Conservation (phyloP, 129 eudicot species). For the Saussurea involucrata region DNA sequence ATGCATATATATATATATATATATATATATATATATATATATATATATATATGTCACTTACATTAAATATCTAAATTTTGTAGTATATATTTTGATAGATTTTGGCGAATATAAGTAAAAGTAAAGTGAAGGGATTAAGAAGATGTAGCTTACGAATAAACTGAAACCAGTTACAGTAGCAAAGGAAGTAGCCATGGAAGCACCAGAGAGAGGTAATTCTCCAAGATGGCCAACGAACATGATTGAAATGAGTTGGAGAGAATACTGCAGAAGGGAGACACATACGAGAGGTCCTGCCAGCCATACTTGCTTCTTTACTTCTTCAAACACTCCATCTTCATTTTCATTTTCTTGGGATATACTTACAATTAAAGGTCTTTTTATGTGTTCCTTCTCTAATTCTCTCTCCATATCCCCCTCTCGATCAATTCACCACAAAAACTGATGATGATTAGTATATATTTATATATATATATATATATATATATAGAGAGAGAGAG, state of each 20-base stretch:
- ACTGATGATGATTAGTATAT: neutral
- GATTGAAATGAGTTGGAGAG: constrained; percentile 58
- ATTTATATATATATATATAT: neutral
- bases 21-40: too few relatives aligned
- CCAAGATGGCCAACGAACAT: constrained; percentile 94
- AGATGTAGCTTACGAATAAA: constrained; percentile 43
- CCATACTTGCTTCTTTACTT: constrained; percentile 64
- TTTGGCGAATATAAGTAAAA: neutral
- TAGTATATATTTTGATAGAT: too few relatives aligned
- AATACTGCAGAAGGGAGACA: constrained; percentile 60
- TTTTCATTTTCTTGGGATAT: neutral
- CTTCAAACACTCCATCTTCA: constrained; percentile 21
- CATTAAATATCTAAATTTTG: too few relatives aligned
- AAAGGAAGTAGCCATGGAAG: constrained; percentile 85
- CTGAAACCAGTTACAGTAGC: constrained; percentile 77
- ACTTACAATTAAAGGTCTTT: neutral
- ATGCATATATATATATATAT: too few relatives aligned
- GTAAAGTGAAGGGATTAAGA: neutral
- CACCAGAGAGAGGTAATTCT: constrained; percentile 72
- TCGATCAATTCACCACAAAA: neutral
- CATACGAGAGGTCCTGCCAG: constrained; percentile 72
- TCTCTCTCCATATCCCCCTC: constrained; percentile 20
- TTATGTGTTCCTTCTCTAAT: neutral
- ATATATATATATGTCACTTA: too few relatives aligned
- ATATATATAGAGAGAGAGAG: neutral